Base-by-base conservation (phyloP, 179 eudicot genomes). In the Monotropa hypopitys region DNA sequence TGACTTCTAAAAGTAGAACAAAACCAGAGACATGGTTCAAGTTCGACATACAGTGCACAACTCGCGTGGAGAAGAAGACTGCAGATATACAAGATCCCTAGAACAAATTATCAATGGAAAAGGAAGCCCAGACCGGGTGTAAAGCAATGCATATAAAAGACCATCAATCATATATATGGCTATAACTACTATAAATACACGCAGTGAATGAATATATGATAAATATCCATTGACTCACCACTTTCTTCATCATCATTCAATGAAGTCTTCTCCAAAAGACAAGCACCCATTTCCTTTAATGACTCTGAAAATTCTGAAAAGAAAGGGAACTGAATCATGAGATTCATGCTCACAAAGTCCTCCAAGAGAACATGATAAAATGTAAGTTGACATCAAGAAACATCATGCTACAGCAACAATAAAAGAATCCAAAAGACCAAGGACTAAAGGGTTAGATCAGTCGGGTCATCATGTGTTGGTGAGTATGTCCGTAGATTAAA, bases 221-320 rank as follows among this genome's bases (percentile, higher is more conserved):
- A 2, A 16, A 33, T 35, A 32, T 53, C 65, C 32, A 65, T 74
- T 69, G 26, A 62, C 92, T 83, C 40, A 95, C 99, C 99, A 74
- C 97, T 82, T 85, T 90, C 97, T 74, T 96, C 99, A 81, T 96
- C 98, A 42, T 96, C 99, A 85, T 82, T 90, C 68, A 89, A 71
- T 57, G 92, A 90, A 63, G 94, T 90, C 87, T 93, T 96, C 81
- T 93, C 94, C 72, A 96, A 96, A 86, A 96, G 97, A 81, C 98
- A 93, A 76, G 87, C 88, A 76, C 99, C 99, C 98, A 96, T 91
- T 81, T 96, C 99, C 42, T 77, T 81, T 66, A 96, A 76, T 26
- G 99, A 96, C 81, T 93, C 99, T 10, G 99, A 96, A 83, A 96
- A 93, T 83, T 96, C 99, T 96, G 90, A 77, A 80, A 69, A n/a